phyloP scores from a whole-genome alignment of 2,329 filamentous ascomycete genomes.

The Trichophyton benhamiae region DNA sequence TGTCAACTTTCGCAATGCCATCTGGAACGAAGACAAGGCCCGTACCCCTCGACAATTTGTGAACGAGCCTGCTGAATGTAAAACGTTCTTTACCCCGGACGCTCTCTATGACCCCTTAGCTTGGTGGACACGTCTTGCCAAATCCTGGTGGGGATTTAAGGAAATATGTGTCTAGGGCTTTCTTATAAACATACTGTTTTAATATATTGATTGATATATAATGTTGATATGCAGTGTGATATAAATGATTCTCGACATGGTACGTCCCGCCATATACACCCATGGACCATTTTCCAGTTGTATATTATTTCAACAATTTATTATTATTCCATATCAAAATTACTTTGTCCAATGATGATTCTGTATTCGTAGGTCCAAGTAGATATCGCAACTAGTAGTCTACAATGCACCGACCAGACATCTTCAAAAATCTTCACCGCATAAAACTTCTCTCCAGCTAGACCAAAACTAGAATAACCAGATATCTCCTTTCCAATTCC shows the following conservation, averaged over 20 bases:
- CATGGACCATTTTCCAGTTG: neutral
- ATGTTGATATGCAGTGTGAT: neutral
- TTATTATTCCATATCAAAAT: no score
- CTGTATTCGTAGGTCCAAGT: no score
- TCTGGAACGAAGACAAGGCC: conserved; percentile 32
- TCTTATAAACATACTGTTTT: no score
- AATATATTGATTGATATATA: no score
- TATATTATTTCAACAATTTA: no score
- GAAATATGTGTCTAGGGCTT: conserved; percentile 21
- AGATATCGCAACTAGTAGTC: no score
- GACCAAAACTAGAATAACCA: neutral
- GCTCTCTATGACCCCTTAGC: conserved; percentile 35
- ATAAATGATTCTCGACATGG: neutral
- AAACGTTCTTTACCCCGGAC: conserved; percentile 45
- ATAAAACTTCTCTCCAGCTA: no score
- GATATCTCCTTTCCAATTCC: neutral
- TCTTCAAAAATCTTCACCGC: no score
- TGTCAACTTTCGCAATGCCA: conserved; percentile 36
- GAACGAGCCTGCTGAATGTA: conserved; percentile 49
- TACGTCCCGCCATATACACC: neutral
- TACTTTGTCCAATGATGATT: no score
- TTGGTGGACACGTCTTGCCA: conserved; percentile 19
- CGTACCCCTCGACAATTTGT: conserved; percentile 47
- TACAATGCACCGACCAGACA: no score
- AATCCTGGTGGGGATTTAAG: conserved; percentile 40